These are phyloP conservation scores for Mycena latifolia DNA, from an alignment of 768 basidiomycete genomes.

Conservation along the genomic window DNA sequence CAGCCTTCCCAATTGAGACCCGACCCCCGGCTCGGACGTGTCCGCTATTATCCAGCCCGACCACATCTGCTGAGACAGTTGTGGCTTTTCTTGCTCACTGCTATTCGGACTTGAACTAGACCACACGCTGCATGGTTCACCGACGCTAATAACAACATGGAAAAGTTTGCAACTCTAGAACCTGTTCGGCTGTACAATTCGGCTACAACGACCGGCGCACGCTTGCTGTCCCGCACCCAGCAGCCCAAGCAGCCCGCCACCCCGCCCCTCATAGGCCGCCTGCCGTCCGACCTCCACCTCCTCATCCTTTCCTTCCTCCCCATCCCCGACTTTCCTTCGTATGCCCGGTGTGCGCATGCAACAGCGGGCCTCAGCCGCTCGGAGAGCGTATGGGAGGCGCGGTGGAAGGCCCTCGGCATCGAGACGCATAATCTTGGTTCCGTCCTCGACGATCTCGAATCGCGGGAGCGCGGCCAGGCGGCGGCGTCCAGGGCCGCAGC, in stretches of 20 bases:
- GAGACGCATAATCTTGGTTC: slow-evolving; percentile 56
- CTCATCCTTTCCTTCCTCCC: slow-evolving; percentile 81
- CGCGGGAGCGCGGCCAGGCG: slow-evolving; percentile 53
- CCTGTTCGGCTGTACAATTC: slow-evolving; percentile 69
- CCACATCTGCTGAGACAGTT: no score
- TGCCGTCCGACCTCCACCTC: slow-evolving; percentile 84
- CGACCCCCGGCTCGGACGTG: no score
- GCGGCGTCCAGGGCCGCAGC: slow-evolving; percentile 55
- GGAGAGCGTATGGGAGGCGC: slow-evolving; percentile 82
- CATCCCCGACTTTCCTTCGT: slow-evolving; percentile 83
- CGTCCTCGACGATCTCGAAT: slow-evolving; percentile 74
- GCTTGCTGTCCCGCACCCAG: slow-evolving; percentile 42
- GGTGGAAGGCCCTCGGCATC: slow-evolving; percentile 74
- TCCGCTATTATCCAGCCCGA: no score
- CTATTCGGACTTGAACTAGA: no score
- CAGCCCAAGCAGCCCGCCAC: slow-evolving; percentile 38
- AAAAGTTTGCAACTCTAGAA: slow-evolving; percentile 90
- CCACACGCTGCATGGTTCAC: no score
- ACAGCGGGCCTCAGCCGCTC: slow-evolving; percentile 73
- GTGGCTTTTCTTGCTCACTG: no score
- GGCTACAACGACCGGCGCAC: slow-evolving; percentile 46
- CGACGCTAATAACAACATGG: no score
- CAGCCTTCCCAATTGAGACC: no score
- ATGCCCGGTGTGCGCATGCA: slow-evolving; percentile 76
- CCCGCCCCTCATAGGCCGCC: slow-evolving; percentile 72